Base-by-base conservation (phyloP, 768 basidiomycete species). In the Mycena rosella region DNA sequence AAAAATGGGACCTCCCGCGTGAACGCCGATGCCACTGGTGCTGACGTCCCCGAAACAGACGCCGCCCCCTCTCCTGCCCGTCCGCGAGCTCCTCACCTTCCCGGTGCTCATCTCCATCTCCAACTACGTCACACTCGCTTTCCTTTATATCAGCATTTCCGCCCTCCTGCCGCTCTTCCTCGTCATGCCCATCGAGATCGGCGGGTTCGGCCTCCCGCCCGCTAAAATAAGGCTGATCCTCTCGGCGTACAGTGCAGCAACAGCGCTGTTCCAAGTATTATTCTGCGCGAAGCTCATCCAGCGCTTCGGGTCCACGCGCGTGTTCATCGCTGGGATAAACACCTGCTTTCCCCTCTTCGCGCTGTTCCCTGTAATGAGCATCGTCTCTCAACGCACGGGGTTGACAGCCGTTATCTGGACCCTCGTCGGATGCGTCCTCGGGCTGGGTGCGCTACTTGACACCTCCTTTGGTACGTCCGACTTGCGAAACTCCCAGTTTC, bases 201-300 rank as follows among this genome's bases (percentile, higher is more conserved):
- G n/a, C 40, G 92, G 92, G 0, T 84, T 93, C n/a, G 91, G 91
- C 6, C 78, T 94, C 22, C 78, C 85, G n/a, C 91, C 93, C 6
- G 79, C 86, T 4, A 77, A 73, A 13, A 94, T 94, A 32, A 93
- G 93, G 8, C 84, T 85, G 42, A 85, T 92, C 64, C 80, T 93
- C 22, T 86, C 89, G 10, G 59, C 80, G 11, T 89, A 85, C 72
- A 92, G 92, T 1, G 73, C 91, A 30, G 73, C 88, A 58, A 91
- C 90, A 70, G 93, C 91, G 8, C 26, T 87, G 22, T 83, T 91
- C 74, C 90, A 92, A 74, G 78, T 91, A 26, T 91, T 26, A 85
- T 91, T n/a, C n/a, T n/a, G n/a, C n/a, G n/a, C n/a, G n/a, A n/a
- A n/a, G n/a, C n/a, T n/a, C n/a, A n/a, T n/a, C 62, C 84, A 87